Evolutionary conservation across 352 stramenopile genomes (phyloP), one percentile per base, ranked within the genome.

Genomic region (Pythium chondricola): DNA sequence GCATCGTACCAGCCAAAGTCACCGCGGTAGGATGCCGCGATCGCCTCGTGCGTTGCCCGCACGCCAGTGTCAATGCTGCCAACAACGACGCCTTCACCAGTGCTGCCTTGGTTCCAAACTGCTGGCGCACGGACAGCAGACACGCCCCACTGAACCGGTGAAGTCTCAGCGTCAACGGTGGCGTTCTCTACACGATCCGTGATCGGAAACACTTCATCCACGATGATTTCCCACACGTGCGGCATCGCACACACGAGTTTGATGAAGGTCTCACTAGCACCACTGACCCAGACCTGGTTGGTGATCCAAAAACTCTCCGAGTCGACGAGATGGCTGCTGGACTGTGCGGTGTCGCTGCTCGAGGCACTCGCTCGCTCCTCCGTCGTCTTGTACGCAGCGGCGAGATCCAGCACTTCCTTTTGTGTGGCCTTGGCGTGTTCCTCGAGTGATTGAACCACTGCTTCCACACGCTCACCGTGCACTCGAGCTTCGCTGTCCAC

Each of bases 61-160:
- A 68, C 63, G 10, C 63, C 63, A 5, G 63, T 67, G 37, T 72
- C 63, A 30, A 72, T 72, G 33, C 54, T 69, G 25, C 39, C 59
- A 13, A 72, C 39, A 8, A 61, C 42, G 44, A 69, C 30, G 10
- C 52, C 57, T 5, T 43, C 43, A 35, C 63, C 63, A 2, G 30
- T 61, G 21, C 51, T 60, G 30, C 59, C 56, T 9, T 50, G 14
- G 17, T 22, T 22, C 59, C 63, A 72, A 20, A 67, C 46, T 45
- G 63, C 42, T 2, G 32, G 40, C 9, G 30, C 51, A 3, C 37
- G 26, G 14, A 63, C 61, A 11, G 48, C 46, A 18, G 39, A 18
- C 17, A 65, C 39, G 13, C 61, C 61, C 63, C 63, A 72, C 42
- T 71, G 47, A 16, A 46, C 29, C 17, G 20, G 33, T 8, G 27